Evolutionary conservation across 805 yeast genomes (phyloP), one percentile per base, ranked within the genome.

Genomic region (Hanseniaspora occidentalis): DNA sequence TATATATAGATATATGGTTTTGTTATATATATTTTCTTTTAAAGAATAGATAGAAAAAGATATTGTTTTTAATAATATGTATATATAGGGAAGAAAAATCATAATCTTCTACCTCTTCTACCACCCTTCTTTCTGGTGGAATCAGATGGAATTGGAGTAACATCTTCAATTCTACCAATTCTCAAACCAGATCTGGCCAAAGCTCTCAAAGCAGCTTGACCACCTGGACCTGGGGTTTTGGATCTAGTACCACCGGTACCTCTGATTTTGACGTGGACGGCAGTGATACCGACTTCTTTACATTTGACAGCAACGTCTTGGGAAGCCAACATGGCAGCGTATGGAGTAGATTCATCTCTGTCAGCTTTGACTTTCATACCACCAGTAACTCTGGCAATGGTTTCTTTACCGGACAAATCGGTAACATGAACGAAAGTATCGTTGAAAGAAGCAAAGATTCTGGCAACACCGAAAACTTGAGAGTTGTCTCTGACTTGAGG

Each of bases 71-170:
- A 31, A 34, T 24, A 37, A 21, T 23, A n/a, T 37, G 11, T 36
- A 24, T 39, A 26, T 16, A 22, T n/a, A 37, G 16, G 34, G 18
- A 13, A 27, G 21, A n/a, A 18, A 44, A 57, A 57, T 73, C 71
- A 84, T 74, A 88, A 82, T 84, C 99, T 86, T 82, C 98, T 89
- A 89, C 99, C 99, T 81, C 99, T 88, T 79, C 98, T 92, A 84
- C 99, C 99, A 85, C 98, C 98, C 94, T 92, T 94, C 85, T 89
- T 84, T 83, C 99, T 92, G 71, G 98, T 94, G 64, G 97, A 88
- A 74, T 92, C 99, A 59, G 98, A 92, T 71, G 99, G 99, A 63
- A 92, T 88, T 71, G 98, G 98, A 60, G 99, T 92, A 58, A 92
- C 98, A 71, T 92, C 99, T 79, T 94, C 99, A 61, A 92, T 92